Evolutionary conservation across 495 filamentous ascomycete species (phyloP).

Genomic region (Mytilinidion resinicola): DNA sequence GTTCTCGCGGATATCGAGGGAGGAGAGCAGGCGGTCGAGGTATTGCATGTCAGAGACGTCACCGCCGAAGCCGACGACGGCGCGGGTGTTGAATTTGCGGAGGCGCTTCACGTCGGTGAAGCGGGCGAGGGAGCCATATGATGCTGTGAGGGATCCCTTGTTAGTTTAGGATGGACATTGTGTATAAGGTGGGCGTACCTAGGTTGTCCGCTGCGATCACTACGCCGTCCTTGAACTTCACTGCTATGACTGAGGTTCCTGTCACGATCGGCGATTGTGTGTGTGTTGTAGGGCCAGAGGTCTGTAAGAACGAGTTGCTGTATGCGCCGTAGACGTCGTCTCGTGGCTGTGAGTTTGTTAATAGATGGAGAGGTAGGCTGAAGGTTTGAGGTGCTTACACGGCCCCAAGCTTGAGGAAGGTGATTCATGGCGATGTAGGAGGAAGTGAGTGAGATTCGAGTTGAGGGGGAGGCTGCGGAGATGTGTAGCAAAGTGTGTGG

Average conservation of each 20-base stretch:
- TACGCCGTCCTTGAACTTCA: constrained; percentile 94
- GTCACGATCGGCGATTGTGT: constrained; percentile 90
- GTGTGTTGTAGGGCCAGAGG: constrained; percentile 65
- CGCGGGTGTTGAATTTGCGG: constrained; percentile 67
- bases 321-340: constrained; percentile 95
- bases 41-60: constrained; percentile 99
- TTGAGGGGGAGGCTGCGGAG: neutral
- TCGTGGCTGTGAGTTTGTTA: constrained; percentile 59
- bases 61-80: constrained; percentile 81
- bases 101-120: constrained; percentile 93
- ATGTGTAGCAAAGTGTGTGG: neutral
- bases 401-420: constrained; percentile 90
- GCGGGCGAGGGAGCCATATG: constrained; percentile 93
- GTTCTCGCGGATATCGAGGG: constrained; percentile 81
- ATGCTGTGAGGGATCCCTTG: constrained; percentile 54
- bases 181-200: constrained; percentile 47
- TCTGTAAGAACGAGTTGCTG: constrained; percentile 73
- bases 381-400: constrained; percentile 53
- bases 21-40: constrained; percentile 80
- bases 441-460: neutral
- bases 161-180: neutral
- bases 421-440: constrained; percentile 66
- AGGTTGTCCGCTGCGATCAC: constrained; percentile 96
- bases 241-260: constrained; percentile 86
- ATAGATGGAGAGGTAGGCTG: constrained; percentile 13